Percentiles rank a stretch among this genome's conserved stretches.
Conservation (phyloP, 2,329 filamentous ascomycete genomes). For the Fonsecaea erecta region DNA sequence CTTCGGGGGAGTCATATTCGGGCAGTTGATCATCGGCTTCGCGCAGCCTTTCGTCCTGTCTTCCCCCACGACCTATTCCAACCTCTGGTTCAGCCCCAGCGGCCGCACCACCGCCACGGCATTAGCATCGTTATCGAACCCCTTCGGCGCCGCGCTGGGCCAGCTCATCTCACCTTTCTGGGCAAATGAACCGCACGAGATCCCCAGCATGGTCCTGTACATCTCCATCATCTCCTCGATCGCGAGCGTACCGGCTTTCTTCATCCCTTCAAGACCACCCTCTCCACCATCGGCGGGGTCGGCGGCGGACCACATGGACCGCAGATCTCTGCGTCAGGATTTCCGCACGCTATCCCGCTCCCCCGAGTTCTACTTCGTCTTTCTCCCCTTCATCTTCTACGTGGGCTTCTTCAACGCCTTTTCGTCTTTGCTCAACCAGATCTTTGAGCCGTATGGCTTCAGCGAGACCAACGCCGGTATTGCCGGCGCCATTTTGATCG, state of each 20-base stretch:
- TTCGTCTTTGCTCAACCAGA: constrained; percentile 86
- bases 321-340: constrained; percentile 54
- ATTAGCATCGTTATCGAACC: constrained; percentile 82
- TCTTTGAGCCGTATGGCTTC: constrained; percentile 85
- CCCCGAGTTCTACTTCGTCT: constrained; percentile 77
- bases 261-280: constrained; percentile 76
- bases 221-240: constrained; percentile 78
- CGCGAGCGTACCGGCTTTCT: constrained; percentile 74
- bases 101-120: constrained; percentile 89
- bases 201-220: constrained; percentile 84
- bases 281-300: constrained; percentile 73
- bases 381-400: constrained; percentile 80
- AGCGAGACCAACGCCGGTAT: constrained; percentile 84
- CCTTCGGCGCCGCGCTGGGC: constrained; percentile 84
- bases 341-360: constrained; percentile 62
- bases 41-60: constrained; percentile 90
- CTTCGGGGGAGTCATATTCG: constrained; percentile 82
- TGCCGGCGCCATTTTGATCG: constrained; percentile 83
- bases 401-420: constrained; percentile 93
- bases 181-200: constrained; percentile 65
- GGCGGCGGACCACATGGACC: constrained; percentile 48
- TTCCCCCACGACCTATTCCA: constrained; percentile 87
- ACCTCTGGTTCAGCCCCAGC: constrained; percentile 87
- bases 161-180: constrained; percentile 84
- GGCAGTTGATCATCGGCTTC: constrained; percentile 86